A percentile compares a stretch with the other conserved stretches of the same genome.
Conservation (phyloP, 2,329 filamentous ascomycete species). For the Colletotrichum lupini region DNA sequence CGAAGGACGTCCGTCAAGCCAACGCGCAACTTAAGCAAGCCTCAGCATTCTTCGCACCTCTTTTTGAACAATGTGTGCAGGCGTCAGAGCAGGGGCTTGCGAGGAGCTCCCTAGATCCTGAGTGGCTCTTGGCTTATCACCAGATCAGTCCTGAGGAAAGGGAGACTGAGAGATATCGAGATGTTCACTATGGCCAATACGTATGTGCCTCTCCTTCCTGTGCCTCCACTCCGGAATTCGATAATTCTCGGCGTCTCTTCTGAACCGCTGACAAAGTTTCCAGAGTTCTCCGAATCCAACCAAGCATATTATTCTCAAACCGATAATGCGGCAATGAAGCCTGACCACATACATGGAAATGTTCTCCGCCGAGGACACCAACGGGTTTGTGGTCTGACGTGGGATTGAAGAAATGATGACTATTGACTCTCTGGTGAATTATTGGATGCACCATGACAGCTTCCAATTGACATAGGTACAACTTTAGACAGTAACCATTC, state of each 20-base stretch:
- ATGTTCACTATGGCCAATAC: slow-evolving; percentile 26
- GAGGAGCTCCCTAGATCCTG: not conserved
- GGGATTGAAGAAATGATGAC: too few relatives aligned
- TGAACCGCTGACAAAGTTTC: not conserved
- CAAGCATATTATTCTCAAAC: slow-evolving; percentile 12
- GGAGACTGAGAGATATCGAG: slow-evolving; percentile 19
- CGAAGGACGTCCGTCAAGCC: slow-evolving; percentile 18
- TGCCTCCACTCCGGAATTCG: too few relatives aligned
- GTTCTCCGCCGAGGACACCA: too few relatives aligned
- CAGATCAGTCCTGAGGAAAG: slow-evolving; percentile 17
- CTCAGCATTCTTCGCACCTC: slow-evolving; percentile 8
- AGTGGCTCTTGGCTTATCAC: slow-evolving; percentile 15
- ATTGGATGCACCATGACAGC: too few relatives aligned
- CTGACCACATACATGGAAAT: too few relatives aligned
- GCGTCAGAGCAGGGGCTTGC: not conserved
- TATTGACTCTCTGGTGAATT: too few relatives aligned
- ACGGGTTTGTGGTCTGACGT: too few relatives aligned
- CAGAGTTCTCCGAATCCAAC: slow-evolving; percentile 20
- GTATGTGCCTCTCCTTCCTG: not conserved
- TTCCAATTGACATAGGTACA: too few relatives aligned
- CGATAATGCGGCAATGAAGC: not conserved
- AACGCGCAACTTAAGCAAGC: slow-evolving; percentile 14
- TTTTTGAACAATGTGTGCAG: slow-evolving; percentile 7
- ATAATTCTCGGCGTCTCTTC: not conserved
- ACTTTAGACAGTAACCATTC: too few relatives aligned